These are phyloP conservation scores for Sphagnum contortum DNA, from an alignment of 225 moss, liverwort and hornwort genomes.

Conservation along the genomic window DNA sequence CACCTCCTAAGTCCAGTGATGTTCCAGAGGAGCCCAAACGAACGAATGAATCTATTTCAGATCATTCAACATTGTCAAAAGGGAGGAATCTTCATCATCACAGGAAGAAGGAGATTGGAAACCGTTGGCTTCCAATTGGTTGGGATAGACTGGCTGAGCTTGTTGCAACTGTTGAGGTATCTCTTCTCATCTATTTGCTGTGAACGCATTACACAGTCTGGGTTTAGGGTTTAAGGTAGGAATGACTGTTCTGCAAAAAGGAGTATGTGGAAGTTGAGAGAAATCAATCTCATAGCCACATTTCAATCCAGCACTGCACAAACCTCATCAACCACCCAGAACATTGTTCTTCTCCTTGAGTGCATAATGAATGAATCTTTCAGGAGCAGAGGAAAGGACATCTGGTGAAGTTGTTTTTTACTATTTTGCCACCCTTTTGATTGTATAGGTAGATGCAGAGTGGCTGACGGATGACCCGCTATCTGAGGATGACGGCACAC, in stretches of 20 bases:
- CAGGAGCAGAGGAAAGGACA: too few species aligned
- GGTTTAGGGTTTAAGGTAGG: too few species aligned
- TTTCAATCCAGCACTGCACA: too few species aligned
- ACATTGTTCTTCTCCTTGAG: too few species aligned
- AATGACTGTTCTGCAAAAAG: too few species aligned
- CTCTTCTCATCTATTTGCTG: neutral
- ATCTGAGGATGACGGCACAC: constrained; percentile 43
- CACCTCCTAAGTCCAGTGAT: constrained; percentile 5
- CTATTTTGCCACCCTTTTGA: too few species aligned
- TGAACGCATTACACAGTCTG: too few species aligned
- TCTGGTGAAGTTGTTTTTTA: too few species aligned
- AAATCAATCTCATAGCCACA: neutral
- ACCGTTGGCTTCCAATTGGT: constrained; percentile 83
- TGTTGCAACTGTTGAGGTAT: constrained; percentile 45
- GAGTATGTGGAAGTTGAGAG: neutral
- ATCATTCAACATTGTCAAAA: neutral
- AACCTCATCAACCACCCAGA: too few species aligned
- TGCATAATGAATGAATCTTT: too few species aligned
- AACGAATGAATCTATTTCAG: constrained; percentile 6
- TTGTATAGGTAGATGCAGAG: constrained; percentile 15
- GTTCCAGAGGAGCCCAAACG: constrained; percentile 8
- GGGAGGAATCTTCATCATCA: constrained; percentile 9
- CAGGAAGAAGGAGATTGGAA: constrained; percentile 17
- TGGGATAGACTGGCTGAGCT: constrained; percentile 65
- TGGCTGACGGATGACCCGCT: constrained; percentile 27